Evolutionary conservation across 2,329 filamentous ascomycete species (phyloP).

Genomic region (Claviceps pazoutovae): DNA sequence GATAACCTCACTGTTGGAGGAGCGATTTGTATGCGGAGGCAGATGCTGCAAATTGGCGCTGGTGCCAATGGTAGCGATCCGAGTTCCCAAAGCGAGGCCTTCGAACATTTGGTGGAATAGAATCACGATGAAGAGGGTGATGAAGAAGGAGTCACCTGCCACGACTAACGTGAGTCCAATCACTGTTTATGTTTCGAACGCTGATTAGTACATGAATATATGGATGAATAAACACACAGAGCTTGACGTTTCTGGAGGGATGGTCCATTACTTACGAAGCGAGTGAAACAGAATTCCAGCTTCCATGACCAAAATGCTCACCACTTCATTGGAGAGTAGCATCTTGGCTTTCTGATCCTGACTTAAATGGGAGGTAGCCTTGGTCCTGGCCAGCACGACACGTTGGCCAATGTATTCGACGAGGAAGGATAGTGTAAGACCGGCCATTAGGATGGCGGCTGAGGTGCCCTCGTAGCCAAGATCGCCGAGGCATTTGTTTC

Average conservation of each 20-base stretch:
- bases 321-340: slow-evolving; percentile 29
- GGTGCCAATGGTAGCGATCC: slow-evolving; percentile 47
- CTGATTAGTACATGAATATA: neutral
- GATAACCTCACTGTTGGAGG: slow-evolving; percentile 1
- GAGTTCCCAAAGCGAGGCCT: slow-evolving; percentile 57
- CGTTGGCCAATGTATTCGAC: slow-evolving; percentile 55
- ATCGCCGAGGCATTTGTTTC: slow-evolving; percentile 51
- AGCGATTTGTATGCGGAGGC: slow-evolving; percentile 9
- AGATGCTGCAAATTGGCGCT: slow-evolving; percentile 7
- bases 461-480: slow-evolving; percentile 56
- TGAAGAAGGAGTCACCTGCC: slow-evolving; percentile 39
- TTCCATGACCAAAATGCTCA: slow-evolving; percentile 57
- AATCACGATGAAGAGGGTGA: slow-evolving; percentile 51
- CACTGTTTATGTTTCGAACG: neutral
- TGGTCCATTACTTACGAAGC: slow-evolving; percentile 31
- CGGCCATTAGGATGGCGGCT: slow-evolving; percentile 59
- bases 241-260: too few relatives aligned
- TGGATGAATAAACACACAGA: too few relatives aligned
- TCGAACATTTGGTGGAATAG: slow-evolving; percentile 71
- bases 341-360: slow-evolving; percentile 13
- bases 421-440: slow-evolving; percentile 57
- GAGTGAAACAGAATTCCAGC: slow-evolving; percentile 65
- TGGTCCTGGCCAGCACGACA: slow-evolving; percentile 29
- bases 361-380: slow-evolving; percentile 13
- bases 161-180: slow-evolving; percentile 52